These are phyloP conservation scores for Pseudozyma hubeiensis DNA, from an alignment of 1,284 basidiomycete species.

Conservation along the genomic window DNA sequence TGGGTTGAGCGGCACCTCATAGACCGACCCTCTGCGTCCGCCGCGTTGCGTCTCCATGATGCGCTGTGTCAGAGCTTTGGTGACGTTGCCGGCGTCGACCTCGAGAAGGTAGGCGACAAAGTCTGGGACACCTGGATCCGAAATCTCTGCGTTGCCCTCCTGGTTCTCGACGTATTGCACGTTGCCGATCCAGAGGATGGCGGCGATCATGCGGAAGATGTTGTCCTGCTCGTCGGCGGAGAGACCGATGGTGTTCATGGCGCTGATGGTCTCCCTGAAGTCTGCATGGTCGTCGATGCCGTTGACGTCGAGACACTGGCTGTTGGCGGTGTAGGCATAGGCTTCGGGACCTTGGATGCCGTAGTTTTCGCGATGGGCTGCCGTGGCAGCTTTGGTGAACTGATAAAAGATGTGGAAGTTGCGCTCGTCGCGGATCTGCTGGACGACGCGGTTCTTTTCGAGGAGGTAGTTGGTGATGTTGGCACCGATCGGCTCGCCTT, in stretches of 20 bases:
- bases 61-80: constrained; percentile 86
- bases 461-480: constrained; percentile 98
- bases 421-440: constrained; percentile 94
- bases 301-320: constrained; percentile 89
- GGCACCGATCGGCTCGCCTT: constrained; percentile 94
- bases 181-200: constrained; percentile 96
- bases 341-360: constrained; percentile 97
- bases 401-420: constrained; percentile 99
- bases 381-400: constrained; percentile 93
- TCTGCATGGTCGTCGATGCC: constrained; percentile 91
- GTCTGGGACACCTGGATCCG: constrained; percentile 89
- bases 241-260: constrained; percentile 93
- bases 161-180: constrained; percentile 80
- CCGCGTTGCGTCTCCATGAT: constrained; percentile 85
- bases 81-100: constrained; percentile 80
- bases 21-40: constrained; percentile 90
- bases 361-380: constrained; percentile 89
- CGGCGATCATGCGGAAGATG: constrained; percentile 92
- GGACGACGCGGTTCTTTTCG: constrained; percentile 94
- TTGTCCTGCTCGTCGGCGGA: constrained; percentile 85
- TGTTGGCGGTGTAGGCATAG: constrained; percentile 91
- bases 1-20: constrained; percentile 95
- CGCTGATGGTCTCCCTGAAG: constrained; percentile 88
- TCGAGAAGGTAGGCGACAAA: constrained; percentile 96
- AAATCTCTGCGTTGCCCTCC: constrained; percentile 85